phyloP scores from a whole-genome alignment of 345 rosid species.

The Eucalyptus pumila region DNA sequence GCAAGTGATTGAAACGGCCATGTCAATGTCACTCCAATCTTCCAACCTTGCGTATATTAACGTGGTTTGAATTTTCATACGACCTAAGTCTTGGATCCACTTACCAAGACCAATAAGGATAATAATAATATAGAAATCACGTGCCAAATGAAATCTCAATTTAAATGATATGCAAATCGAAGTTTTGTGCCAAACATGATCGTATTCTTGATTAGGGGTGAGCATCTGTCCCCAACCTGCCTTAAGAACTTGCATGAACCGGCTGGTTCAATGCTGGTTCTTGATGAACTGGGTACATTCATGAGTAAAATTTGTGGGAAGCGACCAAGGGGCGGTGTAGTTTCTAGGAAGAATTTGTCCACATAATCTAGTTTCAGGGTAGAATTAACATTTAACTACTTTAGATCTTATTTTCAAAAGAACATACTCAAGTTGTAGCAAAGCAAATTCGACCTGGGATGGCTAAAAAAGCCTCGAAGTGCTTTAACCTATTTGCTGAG shows the following conservation, averaged over 20 bases:
- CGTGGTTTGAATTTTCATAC: not conserved
- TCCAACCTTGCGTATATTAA: not conserved
- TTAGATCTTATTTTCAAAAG: not conserved
- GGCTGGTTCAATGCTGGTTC: not conserved
- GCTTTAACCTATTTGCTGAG: not conserved
- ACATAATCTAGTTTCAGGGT: not conserved
- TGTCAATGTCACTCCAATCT: not conserved
- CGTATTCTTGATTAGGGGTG: not conserved
- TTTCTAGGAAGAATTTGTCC: not conserved
- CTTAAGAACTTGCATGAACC: not conserved
- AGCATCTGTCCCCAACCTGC: rapidly evolving
- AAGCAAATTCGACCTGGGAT: not conserved
- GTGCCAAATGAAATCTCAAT: not conserved
- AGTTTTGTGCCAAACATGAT: not conserved
- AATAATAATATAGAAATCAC: not conserved
- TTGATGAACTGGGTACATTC: not conserved
- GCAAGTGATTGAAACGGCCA: not conserved
- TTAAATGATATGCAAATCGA: not conserved
- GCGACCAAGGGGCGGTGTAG: not conserved
- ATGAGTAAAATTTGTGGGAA: not conserved
- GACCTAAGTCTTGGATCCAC: not conserved
- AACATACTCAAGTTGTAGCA: not conserved
- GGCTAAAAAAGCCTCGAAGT: not conserved
- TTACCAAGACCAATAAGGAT: not conserved
- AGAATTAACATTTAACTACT: not conserved